Base-by-base conservation (phyloP, 2,329 filamentous ascomycete genomes). In the Cytospora paraplurivora region DNA sequence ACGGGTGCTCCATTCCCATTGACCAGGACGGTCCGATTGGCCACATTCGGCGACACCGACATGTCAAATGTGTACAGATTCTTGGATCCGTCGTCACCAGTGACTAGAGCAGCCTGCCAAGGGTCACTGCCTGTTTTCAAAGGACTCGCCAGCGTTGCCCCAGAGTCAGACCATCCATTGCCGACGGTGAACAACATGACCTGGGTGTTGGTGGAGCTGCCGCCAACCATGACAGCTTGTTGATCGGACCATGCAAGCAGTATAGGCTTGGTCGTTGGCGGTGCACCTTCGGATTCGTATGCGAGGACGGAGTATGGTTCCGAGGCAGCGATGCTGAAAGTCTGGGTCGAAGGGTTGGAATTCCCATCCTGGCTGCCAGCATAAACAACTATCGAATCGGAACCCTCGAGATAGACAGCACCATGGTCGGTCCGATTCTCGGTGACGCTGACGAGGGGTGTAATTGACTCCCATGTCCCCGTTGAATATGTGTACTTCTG, bases 61-160 rank as follows among this genome's bases (percentile, higher is more conserved):
- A 93, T 84, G 72, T 97, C 87, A 69, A 95, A 97, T 12, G 88
- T 86, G 69, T 93, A 87, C 19, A 98, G 78, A 47, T 88, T 86
- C 72, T 91, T 93, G 75, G 90, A 93, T 34, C 84, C 87, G 73
- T 97, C 92, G 50, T 86, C 83, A 27, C 89, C 90, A 13, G 80
- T 78, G n/a, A 96, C 76, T 4, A 97, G 71, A 0, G 86, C 81
- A 33, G 85, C 86, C 71, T 88, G 85, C 55, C 88, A 73, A 1
- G 74, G 80, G 2, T 82, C 78, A 2, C 82, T 81, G 61, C 85
- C 83, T 70, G 86, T 86, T 17, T 82, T 75, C 21, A 93, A 75
- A 1, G 87, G 85, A 15, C 81, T 75, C 0, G 84, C 80, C 32
- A 97, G 78, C 4, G 83, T 83, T 3, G 86, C 84, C 7, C 87